These are phyloP conservation scores for Eurotiales sp. DNA, from an alignment of 2,329 filamentous ascomycete species.

Conservation along the genomic window DNA sequence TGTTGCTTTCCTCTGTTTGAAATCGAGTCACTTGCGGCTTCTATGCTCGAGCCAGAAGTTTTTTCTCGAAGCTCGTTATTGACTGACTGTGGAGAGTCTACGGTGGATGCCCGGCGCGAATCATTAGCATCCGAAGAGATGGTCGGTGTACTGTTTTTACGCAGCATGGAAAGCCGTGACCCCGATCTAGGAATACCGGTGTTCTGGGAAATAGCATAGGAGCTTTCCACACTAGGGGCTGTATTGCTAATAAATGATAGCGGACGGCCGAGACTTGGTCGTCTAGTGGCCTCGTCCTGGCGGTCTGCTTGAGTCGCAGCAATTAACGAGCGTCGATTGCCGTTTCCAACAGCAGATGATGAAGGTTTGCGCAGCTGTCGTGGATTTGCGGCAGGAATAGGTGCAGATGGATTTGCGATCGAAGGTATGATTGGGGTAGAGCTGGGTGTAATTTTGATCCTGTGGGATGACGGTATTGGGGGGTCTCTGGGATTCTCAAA, in stretches of 20 bases:
- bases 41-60: not conserved
- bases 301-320: slow-evolving; percentile 14
- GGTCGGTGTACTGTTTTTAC: slow-evolving; percentile 2
- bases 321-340: slow-evolving; percentile 22
- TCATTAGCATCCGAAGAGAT: not conserved
- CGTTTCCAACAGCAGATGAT: slow-evolving; percentile 19
- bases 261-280: slow-evolving; percentile 6
- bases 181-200: slow-evolving; percentile 42
- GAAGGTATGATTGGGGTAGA: slow-evolving; percentile 6
- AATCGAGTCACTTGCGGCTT: not conserved
- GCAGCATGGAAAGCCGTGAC: slow-evolving; percentile 4
- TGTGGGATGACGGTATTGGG: slow-evolving; percentile 18
- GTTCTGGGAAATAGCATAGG: slow-evolving; percentile 34
- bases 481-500: slow-evolving; percentile 21
- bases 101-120: not conserved
- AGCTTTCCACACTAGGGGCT: slow-evolving; percentile 14
- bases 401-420: slow-evolving; percentile 15
- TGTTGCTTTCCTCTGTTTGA: not conserved
- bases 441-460: slow-evolving; percentile 20
- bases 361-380: slow-evolving; percentile 16
- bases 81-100: not conserved
- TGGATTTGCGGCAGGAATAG: slow-evolving; percentile 13
- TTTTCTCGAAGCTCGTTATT: not conserved
- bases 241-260: slow-evolving; percentile 1
- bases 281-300: slow-evolving; percentile 3